These are phyloP conservation scores for Cyclotella kingstonii DNA, from an alignment of 108 stramenopile genomes.

Conservation along the genomic window DNA sequence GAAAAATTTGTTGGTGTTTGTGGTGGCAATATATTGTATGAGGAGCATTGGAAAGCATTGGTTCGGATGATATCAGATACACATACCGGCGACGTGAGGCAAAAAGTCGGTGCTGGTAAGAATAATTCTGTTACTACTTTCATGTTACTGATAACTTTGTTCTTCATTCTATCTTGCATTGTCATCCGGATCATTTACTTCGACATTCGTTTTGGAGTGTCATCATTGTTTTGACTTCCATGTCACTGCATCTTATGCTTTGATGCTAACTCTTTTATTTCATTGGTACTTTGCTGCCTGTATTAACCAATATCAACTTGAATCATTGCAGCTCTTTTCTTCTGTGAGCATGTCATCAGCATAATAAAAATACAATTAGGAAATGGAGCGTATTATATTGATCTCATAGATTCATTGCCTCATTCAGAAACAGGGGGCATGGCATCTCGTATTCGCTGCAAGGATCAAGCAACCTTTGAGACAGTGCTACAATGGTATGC, in stretches of 20 bases:
- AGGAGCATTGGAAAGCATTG: constrained; percentile 56
- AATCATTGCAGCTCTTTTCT: constrained; percentile 62
- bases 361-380: constrained; percentile 76
- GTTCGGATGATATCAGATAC: constrained; percentile 46
- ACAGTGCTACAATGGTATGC: constrained; percentile 69
- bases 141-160: too few species aligned
- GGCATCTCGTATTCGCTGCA: constrained; percentile 78
- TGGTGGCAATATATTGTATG: constrained; percentile 78
- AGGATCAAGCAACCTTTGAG: constrained; percentile 55
- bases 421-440: constrained; percentile 30
- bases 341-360: constrained; percentile 87
- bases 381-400: constrained; percentile 54
- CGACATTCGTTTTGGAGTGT: too few species aligned
- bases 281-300: not conserved
- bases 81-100: constrained; percentile 14
- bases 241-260: not conserved
- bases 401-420: constrained; percentile 84
- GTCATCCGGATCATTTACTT: too few species aligned
- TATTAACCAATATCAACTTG: too few species aligned
- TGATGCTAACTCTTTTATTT: not conserved
- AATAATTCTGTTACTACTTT: not conserved
- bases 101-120: constrained; percentile 58
- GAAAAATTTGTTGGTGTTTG: constrained; percentile 82
- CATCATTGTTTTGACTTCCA: too few species aligned
- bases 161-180: too few species aligned